Evolutionary conservation across 2,329 filamentous ascomycete species (phyloP), one percentile per base, ranked within the genome.

Genomic region (Pseudocercospora pini-densiflorae): DNA sequence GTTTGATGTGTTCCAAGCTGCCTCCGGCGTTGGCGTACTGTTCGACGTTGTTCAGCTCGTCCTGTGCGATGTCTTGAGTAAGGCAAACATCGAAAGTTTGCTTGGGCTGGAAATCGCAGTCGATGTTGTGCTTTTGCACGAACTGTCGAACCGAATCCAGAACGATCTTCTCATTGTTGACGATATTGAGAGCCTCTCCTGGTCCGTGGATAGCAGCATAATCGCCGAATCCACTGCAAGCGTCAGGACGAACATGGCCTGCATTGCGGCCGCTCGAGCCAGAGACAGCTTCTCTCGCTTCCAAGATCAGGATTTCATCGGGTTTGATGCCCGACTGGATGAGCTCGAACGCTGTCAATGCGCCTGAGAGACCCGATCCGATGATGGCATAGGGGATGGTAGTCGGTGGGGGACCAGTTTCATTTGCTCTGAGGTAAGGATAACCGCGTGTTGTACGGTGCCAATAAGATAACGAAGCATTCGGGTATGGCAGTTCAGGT

Each of bases 51-150:
- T 33, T 33, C 31, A 33, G 31, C 31, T 33, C 31, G 31, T 33
- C 31, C 31, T 33, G 31, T 33, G 31, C 31, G 31, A 33, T 33
- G 31, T 47, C 43, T 21, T 47, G 43, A 47, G 43, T 65, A n/a
- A 81, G 64, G n/a, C 76, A 75, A 0, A 81, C 77, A 63, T 83
- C 80, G 4, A 77, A 70, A 10, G 76, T 76, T 1, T 80, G 70
- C 0, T 78, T 79, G 6, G 82, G 24, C 16, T 80, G 73, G n/a
- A 83, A 80, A 24, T 83, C 81, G 65, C 81, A 83, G 49, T 83
- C 79, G 7, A 83, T 75, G 0, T 68, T 58, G 40, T 82, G 77
- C 0, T 74, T 63, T 12, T 78, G 73, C 4, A 83, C 71, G 8
- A 76, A 69, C 3, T 68, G 67, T n/a, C 43, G 19, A 47, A 47